These are phyloP conservation scores for Clavariopsis aquatica DNA, from an alignment of 495 filamentous ascomycete genomes.

Conservation along the genomic window DNA sequence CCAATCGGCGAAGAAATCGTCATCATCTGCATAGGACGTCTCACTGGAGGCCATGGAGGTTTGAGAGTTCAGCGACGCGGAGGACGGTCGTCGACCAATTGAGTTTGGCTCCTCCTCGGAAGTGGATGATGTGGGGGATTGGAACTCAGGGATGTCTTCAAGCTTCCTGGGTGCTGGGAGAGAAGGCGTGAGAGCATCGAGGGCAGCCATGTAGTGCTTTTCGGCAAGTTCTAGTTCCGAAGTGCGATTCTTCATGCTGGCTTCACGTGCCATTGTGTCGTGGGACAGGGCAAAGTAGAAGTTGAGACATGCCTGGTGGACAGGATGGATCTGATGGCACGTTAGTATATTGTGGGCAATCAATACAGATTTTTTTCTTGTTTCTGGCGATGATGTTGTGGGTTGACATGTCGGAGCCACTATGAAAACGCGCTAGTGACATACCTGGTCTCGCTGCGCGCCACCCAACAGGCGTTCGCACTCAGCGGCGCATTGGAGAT, in stretches of 20 bases:
- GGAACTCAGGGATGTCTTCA: slow-evolving; percentile 19
- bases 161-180: background rate
- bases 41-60: slow-evolving; percentile 18
- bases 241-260: slow-evolving; percentile 20
- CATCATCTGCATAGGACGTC: slow-evolving; percentile 24
- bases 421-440: background rate
- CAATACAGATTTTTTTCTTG: background rate
- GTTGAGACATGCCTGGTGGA: slow-evolving; percentile 33
- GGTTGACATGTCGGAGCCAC: background rate
- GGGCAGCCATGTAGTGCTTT: slow-evolving; percentile 36
- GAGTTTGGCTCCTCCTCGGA: slow-evolving; percentile 14
- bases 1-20: slow-evolving; percentile 14
- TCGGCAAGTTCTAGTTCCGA: slow-evolving; percentile 35
- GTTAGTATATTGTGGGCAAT: background rate
- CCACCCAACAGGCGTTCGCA: slow-evolving; percentile 26
- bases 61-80: slow-evolving; percentile 19
- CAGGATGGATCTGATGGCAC: slow-evolving; percentile 28
- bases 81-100: slow-evolving; percentile 9
- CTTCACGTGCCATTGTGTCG: slow-evolving; percentile 33
- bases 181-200: slow-evolving; percentile 13
- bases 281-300: slow-evolving; percentile 40
- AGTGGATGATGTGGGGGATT: slow-evolving; percentile 17
- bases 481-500: slow-evolving; percentile 32
- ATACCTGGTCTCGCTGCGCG: slow-evolving; percentile 8
- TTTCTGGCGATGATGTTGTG: background rate